A percentile compares a stretch with the other conserved stretches of the same genome.
Conservation (phyloP, 1,284 basidiomycete species). For the Pseudozyma thailandica region DNA sequence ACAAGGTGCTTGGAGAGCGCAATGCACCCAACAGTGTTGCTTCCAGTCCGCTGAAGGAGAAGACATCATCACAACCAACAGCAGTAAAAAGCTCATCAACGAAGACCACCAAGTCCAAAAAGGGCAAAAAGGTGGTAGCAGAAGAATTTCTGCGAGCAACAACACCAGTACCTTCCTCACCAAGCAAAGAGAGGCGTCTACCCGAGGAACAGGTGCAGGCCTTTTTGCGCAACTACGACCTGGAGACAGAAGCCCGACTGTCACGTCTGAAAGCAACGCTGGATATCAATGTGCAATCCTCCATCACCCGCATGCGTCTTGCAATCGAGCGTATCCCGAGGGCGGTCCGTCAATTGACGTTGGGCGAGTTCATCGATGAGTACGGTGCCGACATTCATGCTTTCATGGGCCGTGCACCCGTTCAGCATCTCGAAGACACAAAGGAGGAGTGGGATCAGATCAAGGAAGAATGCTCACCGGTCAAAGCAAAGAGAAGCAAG, state of each 20-base stretch:
- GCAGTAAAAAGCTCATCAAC: conserved; percentile 3
- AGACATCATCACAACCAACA: conserved; percentile 1
- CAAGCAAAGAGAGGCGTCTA: conserved; percentile 20
- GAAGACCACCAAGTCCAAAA: conserved; percentile 21
- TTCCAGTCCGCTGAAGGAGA: conserved; percentile 11
- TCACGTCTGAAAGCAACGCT: conserved; percentile 17
- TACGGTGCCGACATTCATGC: conserved; percentile 47
- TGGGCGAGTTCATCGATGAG: conserved; percentile 47
- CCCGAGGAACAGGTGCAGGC: conserved; percentile 51
- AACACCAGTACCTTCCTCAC: conserved; percentile 31
- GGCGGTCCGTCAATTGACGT: conserved; percentile 37
- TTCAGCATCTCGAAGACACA: conserved; percentile 31
- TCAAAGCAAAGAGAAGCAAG: conserved; percentile 28
- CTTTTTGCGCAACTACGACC: conserved; percentile 50
- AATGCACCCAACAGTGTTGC: conserved; percentile 16
- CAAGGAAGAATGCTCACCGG: conserved; percentile 23
- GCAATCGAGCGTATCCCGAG: conserved; percentile 42
- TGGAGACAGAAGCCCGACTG: conserved; percentile 34
- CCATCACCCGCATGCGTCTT: conserved; percentile 34
- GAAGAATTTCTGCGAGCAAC: conserved; percentile 9
- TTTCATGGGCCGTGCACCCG: conserved; percentile 40
- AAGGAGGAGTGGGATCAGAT: conserved; percentile 53
- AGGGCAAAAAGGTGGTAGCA: conserved; percentile 4
- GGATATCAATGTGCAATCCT: conserved; percentile 31
- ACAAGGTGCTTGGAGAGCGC: conserved; percentile 37